These are phyloP conservation scores for Blumeria graminis DNA, from an alignment of 2,329 filamentous ascomycete species.

Conservation along the genomic window DNA sequence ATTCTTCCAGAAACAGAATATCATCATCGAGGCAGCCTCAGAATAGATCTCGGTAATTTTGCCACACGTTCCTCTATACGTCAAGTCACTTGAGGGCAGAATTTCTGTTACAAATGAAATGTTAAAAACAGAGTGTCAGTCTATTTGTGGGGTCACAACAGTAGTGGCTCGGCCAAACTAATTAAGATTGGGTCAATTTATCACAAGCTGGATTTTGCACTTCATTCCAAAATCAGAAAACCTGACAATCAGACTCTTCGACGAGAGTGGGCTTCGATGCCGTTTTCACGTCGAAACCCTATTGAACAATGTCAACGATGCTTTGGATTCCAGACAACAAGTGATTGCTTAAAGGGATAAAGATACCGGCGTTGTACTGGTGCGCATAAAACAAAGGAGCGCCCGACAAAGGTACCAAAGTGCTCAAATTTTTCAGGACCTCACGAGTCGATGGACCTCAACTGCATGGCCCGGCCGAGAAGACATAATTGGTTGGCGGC, in stretches of 20 bases:
- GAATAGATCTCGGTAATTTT: background rate
- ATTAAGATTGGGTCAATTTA: background rate
- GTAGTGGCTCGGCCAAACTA: background rate
- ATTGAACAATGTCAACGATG: background rate
- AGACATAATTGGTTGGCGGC: background rate
- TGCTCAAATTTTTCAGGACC: background rate
- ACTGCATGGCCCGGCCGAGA: background rate
- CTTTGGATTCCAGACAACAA: background rate
- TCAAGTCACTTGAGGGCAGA: background rate
- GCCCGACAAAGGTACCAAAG: background rate
- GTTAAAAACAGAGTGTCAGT: background rate
- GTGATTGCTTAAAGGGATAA: background rate
- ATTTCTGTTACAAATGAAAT: background rate
- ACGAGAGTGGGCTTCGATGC: background rate
- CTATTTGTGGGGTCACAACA: background rate
- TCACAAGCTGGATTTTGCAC: background rate
- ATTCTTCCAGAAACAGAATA: background rate
- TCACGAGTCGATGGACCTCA: background rate
- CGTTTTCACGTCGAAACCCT: background rate
- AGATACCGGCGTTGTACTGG: background rate
- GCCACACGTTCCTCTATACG: background rate
- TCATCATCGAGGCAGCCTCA: background rate
- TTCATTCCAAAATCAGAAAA: background rate
- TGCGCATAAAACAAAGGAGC: background rate
- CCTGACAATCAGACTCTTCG: background rate